phyloP scores from a whole-genome alignment of 768 basidiomycete species.

The Lentinula sp. region DNA sequence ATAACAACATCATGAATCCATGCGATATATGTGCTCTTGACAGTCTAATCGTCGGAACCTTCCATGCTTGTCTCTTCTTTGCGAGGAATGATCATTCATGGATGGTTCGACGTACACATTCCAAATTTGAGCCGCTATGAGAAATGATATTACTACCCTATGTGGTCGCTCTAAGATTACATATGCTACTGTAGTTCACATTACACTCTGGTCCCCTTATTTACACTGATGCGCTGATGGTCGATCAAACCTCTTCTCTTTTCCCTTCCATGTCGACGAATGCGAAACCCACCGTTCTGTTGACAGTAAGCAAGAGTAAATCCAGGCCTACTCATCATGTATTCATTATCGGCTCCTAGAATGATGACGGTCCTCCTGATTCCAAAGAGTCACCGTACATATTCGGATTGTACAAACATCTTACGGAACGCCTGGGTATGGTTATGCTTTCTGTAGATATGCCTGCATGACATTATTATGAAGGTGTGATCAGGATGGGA shows the following conservation, averaged over 20 bases:
- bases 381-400: constrained; percentile 65
- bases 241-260: no score
- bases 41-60: background rate
- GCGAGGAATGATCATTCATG: no score
- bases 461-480: constrained; percentile 35
- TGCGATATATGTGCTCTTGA: constrained; percentile 6
- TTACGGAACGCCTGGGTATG: constrained; percentile 56
- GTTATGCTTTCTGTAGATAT: background rate
- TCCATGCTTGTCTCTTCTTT: background rate
- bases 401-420: constrained; percentile 58
- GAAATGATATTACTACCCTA: no score
- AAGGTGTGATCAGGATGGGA: constrained; percentile 63
- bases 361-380: constrained; percentile 81
- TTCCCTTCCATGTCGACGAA: background rate
- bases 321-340: background rate
- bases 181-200: no score
- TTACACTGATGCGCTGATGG: no score
- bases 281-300: background rate
- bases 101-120: no score
- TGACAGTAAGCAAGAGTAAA: background rate
- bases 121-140: no score
- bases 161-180: no score
- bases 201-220: no score
- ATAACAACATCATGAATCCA: constrained; percentile 4
- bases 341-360: constrained; percentile 31